phyloP scores from a whole-genome alignment of 257 asterid species.

The Cruciata laevipes region DNA sequence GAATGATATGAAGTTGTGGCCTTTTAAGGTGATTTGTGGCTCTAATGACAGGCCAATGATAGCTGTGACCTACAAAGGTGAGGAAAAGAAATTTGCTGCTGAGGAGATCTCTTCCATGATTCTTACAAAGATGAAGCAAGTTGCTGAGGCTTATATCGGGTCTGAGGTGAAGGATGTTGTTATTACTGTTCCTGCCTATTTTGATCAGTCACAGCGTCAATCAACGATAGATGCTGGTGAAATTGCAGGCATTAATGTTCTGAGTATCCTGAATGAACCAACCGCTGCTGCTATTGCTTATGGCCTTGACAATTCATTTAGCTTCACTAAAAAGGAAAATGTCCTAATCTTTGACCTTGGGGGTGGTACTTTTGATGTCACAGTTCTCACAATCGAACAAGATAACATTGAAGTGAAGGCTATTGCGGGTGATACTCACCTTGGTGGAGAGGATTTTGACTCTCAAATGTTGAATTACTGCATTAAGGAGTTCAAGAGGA shows the following conservation, averaged over 20 bases:
- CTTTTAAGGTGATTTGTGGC: too few species aligned
- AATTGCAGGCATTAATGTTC: background rate
- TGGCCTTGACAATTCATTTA: background rate
- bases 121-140: background rate
- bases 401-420: conserved; percentile 2
- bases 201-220: background rate
- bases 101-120: background rate
- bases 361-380: conserved; percentile 1
- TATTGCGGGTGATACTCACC: background rate
- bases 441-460: too few species aligned
- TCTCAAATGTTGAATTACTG: too few species aligned
- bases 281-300: conserved; percentile 3
- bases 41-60: too few species aligned
- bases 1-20: too few species aligned
- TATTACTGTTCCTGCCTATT: background rate
- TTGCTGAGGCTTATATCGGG: conserved; percentile 3
- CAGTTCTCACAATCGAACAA: background rate
- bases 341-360: background rate
- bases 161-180: background rate
- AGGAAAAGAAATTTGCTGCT: background rate
- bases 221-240: background rate
- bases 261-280: background rate
- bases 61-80: background rate
- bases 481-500: too few species aligned
- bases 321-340: background rate